Evolutionary conservation across 345 rosid species (phyloP).

Genomic region (Gossypium turneri): DNA sequence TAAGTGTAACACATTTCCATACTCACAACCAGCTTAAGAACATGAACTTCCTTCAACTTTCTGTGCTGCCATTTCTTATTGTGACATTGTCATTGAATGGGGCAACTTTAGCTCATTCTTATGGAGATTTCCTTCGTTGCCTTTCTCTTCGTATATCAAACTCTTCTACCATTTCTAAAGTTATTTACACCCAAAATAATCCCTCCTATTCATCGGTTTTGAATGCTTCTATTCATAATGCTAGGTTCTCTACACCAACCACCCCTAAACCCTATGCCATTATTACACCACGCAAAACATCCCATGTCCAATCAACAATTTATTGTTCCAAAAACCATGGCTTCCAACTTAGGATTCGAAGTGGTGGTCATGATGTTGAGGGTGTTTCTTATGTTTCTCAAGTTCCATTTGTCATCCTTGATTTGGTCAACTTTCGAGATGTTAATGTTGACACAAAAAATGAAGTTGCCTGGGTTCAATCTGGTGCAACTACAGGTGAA

Average conservation of each 20-base stretch:
- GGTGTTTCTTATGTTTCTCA: not conserved
- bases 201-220: not conserved
- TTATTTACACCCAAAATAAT: not conserved
- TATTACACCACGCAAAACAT: not conserved
- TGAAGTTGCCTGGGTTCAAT: not conserved
- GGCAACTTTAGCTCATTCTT: not conserved
- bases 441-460: not conserved
- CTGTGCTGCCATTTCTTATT: not conserved
- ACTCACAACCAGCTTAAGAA: not conserved
- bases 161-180: not conserved
- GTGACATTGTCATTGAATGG: not conserved
- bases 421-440: not conserved
- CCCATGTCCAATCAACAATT: slow-evolving; percentile 9
- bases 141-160: not conserved
- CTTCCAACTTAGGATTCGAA: not conserved
- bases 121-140: not conserved
- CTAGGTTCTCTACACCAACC: slow-evolving; percentile 1
- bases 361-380: slow-evolving; percentile 14
- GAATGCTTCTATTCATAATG: not conserved
- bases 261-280: not conserved
- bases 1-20: not conserved
- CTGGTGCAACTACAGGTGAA: slow-evolving; percentile 1
- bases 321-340: slow-evolving; percentile 3
- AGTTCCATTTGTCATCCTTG: slow-evolving; percentile 5
- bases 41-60: not conserved